Evolutionary conservation across 495 filamentous ascomycete genomes (phyloP).

Genomic region (Penicillium subrubescens): DNA sequence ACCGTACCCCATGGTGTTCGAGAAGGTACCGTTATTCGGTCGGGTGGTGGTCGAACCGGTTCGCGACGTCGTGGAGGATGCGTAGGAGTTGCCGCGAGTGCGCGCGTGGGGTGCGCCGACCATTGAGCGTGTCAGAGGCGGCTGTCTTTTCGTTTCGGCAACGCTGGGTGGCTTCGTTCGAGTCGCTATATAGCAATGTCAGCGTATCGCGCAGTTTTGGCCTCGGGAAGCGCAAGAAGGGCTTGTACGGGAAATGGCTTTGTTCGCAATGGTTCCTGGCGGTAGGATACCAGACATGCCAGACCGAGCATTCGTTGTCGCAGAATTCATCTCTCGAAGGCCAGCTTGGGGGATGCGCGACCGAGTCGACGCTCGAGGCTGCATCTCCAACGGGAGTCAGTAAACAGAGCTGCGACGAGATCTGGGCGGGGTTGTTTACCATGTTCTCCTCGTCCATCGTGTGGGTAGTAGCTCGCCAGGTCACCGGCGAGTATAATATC

Average conservation of each 20-base stretch:
- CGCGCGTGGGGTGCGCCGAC: slow-evolving; percentile 43
- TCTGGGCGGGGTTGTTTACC: slow-evolving; percentile 28
- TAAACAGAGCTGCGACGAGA: slow-evolving; percentile 12
- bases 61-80: slow-evolving; percentile 47
- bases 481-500: slow-evolving; percentile 32
- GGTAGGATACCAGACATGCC: slow-evolving; percentile 50
- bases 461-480: slow-evolving; percentile 26
- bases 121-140: slow-evolving; percentile 33
- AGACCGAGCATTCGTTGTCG: slow-evolving; percentile 69
- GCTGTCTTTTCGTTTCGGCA: slow-evolving; percentile 38
- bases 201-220: not conserved
- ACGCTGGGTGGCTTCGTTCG: slow-evolving; percentile 56
- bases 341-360: slow-evolving; percentile 40
- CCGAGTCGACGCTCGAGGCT: slow-evolving; percentile 34
- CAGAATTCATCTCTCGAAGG: slow-evolving; percentile 61
- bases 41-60: slow-evolving; percentile 52
- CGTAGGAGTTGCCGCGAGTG: slow-evolving; percentile 44
- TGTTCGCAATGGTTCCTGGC: slow-evolving; percentile 50
- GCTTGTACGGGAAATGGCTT: slow-evolving; percentile 41
- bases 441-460: slow-evolving; percentile 44
- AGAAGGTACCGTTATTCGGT: slow-evolving; percentile 51
- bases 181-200: slow-evolving; percentile 43
- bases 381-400: slow-evolving; percentile 21
- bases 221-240: not conserved
- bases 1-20: slow-evolving; percentile 58